phyloP scores from a whole-genome alignment of 805 yeast genomes.

The Saturnispora gosingensis region DNA sequence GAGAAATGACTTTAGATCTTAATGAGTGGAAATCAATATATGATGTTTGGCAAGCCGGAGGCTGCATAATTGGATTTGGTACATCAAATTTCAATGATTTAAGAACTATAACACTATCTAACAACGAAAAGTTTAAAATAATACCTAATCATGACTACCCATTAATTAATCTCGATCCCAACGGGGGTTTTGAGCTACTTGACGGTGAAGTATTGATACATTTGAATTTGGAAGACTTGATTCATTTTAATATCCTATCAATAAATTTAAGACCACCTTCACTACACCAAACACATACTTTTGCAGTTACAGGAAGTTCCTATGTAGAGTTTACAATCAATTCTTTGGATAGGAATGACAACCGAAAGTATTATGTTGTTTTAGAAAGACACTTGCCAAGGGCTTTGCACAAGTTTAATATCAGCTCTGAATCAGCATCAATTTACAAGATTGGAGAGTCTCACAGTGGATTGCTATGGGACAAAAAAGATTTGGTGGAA shows the following conservation, averaged over 20 bases:
- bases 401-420: background rate
- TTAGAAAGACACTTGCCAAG: constrained; percentile 5
- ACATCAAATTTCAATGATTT: constrained; percentile 1
- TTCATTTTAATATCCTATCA: constrained; percentile 4
- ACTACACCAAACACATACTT: background rate
- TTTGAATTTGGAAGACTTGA: background rate
- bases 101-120: background rate
- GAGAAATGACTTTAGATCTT: background rate
- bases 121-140: background rate
- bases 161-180: background rate
- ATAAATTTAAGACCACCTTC: background rate
- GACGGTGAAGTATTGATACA: constrained; percentile 1
- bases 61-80: constrained; percentile 3
- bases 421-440: background rate
- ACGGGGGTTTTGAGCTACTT: constrained; percentile 1
- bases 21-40: constrained; percentile 2
- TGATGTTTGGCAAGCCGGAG: background rate
- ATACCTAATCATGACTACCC: constrained; percentile 9
- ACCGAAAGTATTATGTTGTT: background rate
- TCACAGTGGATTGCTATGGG: constrained; percentile 2
- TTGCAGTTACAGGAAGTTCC: background rate
- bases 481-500: background rate
- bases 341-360: background rate
- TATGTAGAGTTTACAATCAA: background rate
- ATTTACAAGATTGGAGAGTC: background rate